Conservation (phyloP, 192 early-diverging fungal genomes). For the Gryganskiella cystojenkinii region DNA sequence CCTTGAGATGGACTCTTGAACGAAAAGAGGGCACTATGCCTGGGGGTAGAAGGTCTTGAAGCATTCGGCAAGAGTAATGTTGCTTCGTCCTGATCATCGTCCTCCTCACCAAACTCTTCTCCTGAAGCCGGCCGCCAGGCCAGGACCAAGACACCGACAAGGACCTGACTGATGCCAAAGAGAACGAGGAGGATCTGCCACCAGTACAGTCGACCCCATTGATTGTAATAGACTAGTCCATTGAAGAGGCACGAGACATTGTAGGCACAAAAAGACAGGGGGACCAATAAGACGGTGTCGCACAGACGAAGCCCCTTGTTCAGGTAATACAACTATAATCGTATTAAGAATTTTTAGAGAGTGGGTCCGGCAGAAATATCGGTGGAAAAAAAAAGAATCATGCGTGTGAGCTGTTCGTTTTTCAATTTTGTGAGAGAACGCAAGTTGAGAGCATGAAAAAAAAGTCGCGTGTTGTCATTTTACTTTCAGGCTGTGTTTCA, state of each 20-base stretch:
- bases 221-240: conserved; percentile 84
- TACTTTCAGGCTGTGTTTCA: not conserved
- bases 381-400: conserved; percentile 2
- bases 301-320: conserved; percentile 78
- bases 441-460: not conserved
- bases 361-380: not conserved
- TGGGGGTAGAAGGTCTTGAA: conserved; percentile 26
- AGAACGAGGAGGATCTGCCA: conserved; percentile 74
- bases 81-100: conserved; percentile 22
- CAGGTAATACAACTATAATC: conserved; percentile 76
- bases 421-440: conserved; percentile 13
- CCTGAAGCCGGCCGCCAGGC: conserved; percentile 60
- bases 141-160: conserved; percentile 72
- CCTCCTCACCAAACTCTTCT: conserved; percentile 23
- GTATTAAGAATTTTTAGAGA: conserved; percentile 10
- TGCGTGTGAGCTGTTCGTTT: not conserved
- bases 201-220: conserved; percentile 68
- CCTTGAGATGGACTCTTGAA: conserved; percentile 28
- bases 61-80: conserved; percentile 34
- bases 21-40: conserved; percentile 24
- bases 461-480: not conserved
- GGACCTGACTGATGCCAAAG: conserved; percentile 70
- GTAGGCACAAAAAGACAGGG: conserved; percentile 80
- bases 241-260: conserved; percentile 79
- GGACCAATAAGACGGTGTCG: conserved; percentile 80